These are phyloP conservation scores for Penicillium coffeae DNA, from an alignment of 495 filamentous ascomycete species.

Conservation along the genomic window DNA sequence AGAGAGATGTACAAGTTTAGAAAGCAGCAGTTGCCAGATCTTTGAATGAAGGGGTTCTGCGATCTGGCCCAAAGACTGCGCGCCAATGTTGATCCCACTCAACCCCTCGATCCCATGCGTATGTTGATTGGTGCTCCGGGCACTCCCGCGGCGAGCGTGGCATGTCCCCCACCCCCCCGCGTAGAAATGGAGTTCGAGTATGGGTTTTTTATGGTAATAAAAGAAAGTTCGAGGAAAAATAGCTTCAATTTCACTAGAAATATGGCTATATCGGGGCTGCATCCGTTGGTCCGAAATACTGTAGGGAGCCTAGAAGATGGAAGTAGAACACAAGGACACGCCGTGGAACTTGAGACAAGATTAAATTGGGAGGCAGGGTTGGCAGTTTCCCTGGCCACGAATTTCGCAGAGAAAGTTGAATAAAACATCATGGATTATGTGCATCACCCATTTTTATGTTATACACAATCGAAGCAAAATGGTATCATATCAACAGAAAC, in stretches of 20 bases:
- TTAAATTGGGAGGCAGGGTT: no score
- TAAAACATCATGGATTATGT: no score
- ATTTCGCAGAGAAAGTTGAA: no score
- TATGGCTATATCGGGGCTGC: background rate
- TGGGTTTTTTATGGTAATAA: no score
- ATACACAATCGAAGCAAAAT: background rate
- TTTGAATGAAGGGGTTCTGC: conserved; percentile 1
- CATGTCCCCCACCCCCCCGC: background rate
- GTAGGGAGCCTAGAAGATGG: background rate
- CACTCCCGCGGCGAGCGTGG: background rate
- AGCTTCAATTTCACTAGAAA: no score
- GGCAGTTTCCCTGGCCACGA: no score
- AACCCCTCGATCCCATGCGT: background rate
- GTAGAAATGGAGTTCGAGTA: no score
- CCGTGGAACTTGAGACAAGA: no score
- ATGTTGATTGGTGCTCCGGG: background rate
- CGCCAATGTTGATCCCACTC: conserved; percentile 3
- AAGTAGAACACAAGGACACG: no score
- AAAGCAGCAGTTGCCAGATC: conserved; percentile 3
- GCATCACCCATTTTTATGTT: background rate
- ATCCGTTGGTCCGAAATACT: background rate
- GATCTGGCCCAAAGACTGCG: background rate
- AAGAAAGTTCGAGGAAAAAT: no score
- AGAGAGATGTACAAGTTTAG: background rate
- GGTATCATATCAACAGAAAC: background rate